Conservation (phyloP, 129 eudicot species). For the Chrysanthemum makinoi region DNA sequence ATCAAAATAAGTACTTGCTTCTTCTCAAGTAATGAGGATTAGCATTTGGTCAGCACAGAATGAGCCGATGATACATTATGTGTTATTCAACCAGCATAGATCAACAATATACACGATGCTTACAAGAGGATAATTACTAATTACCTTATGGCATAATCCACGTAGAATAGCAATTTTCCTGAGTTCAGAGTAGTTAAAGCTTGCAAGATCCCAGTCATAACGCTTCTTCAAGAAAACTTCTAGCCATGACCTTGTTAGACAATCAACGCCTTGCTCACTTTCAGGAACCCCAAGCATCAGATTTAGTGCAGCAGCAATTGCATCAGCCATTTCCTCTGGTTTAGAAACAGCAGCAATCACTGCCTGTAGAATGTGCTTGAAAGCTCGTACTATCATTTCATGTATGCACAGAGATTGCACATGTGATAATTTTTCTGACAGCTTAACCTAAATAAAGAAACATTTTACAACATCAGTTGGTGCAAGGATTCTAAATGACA, state of each 20-base stretch:
- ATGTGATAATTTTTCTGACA: conserved; percentile 94
- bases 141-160: conserved; percentile 98
- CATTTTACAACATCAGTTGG: conserved; percentile 22
- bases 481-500: neutral
- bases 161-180: conserved; percentile 93
- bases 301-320: conserved; percentile 80
- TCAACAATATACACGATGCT: conserved; percentile 9
- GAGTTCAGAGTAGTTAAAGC: conserved; percentile 71
- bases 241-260: conserved; percentile 83
- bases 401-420: conserved; percentile 98
- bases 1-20: neutral
- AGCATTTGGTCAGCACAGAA: neutral
- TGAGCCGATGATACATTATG: no score
- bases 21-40: conserved; percentile 10
- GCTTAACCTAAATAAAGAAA: conserved; percentile 64
- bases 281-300: conserved; percentile 91
- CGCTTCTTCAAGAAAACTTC: conserved; percentile 80
- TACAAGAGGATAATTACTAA: neutral
- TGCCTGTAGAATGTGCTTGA: conserved; percentile 94
- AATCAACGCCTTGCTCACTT: conserved; percentile 47
- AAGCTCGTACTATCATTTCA: conserved; percentile 98
- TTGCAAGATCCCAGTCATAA: conserved; percentile 87
- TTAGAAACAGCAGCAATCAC: conserved; percentile 76
- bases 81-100: neutral
- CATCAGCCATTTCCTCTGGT: conserved; percentile 63